phyloP scores from a whole-genome alignment of 208 protist genomes.

The Balamuthia mandrillaris region DNA sequence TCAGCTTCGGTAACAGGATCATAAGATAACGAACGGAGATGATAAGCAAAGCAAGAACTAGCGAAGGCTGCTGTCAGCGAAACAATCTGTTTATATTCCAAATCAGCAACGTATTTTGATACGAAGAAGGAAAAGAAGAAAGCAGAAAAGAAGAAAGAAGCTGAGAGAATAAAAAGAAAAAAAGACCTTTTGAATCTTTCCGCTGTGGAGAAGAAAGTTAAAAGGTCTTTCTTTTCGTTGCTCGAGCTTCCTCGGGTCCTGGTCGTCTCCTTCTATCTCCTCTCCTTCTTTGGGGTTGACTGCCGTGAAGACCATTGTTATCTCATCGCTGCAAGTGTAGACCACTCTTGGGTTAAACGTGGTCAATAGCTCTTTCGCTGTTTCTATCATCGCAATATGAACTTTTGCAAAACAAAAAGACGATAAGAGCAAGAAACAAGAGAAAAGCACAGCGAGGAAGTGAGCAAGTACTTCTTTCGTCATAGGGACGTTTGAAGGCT shows the following conservation, averaged over 20 bases:
- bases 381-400: slow-evolving; percentile 58
- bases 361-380: slow-evolving; percentile 43
- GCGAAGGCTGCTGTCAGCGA: slow-evolving; percentile 44
- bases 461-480: slow-evolving; percentile 47
- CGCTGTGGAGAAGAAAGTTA: slow-evolving; percentile 17
- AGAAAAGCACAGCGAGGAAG: too few relatives aligned
- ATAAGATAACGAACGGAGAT: slow-evolving; percentile 20
- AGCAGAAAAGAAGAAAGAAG: too few relatives aligned
- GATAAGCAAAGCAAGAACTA: slow-evolving; percentile 45
- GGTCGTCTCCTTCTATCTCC: too few relatives aligned
- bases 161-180: too few relatives aligned
- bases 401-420: slow-evolving; percentile 17
- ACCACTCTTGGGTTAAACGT: slow-evolving; percentile 34
- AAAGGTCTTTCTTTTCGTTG: not conserved
- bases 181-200: slow-evolving; percentile 57
- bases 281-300: not conserved
- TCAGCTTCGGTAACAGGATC: not conserved
- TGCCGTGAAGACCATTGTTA: slow-evolving; percentile 56
- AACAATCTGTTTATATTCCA: not conserved
- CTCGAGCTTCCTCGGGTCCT: too few relatives aligned
- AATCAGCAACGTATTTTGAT: too few relatives aligned
- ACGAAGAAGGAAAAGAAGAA: too few relatives aligned
- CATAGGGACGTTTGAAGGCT: slow-evolving; percentile 46
- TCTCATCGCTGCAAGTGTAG: slow-evolving; percentile 60
- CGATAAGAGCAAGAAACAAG: too few relatives aligned